phyloP scores from a whole-genome alignment of 2,329 filamentous ascomycete species.

The Coniella lustricola region DNA sequence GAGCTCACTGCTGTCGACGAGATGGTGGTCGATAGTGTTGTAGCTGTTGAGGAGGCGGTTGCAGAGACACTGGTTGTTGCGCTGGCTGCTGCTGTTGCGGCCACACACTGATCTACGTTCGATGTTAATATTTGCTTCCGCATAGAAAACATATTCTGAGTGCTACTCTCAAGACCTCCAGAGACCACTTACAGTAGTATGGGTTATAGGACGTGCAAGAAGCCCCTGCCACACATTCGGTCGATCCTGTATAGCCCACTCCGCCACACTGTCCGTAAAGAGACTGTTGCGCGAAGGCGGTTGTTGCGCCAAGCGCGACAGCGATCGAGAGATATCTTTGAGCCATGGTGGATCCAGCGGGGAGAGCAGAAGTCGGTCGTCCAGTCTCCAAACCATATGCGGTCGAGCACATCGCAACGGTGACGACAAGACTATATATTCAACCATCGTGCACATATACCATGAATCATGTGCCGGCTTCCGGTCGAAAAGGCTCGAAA shows the following conservation, averaged over 20 bases:
- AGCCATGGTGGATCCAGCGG: neutral
- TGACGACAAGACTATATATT: neutral
- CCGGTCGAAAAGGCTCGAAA: neutral
- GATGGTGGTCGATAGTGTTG: neutral
- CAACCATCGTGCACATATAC: neutral
- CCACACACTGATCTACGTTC: slow-evolving; percentile 4
- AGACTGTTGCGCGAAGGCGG: slow-evolving; percentile 17
- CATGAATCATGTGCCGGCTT: neutral
- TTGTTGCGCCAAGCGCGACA: neutral
- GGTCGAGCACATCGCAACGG: too few relatives aligned
- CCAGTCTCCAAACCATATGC: too few relatives aligned
- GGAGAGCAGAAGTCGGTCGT: too few relatives aligned
- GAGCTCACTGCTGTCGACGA: neutral
- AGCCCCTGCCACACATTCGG: slow-evolving; percentile 5
- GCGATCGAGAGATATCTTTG: neutral
- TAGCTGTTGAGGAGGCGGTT: neutral
- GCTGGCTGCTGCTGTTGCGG: neutral
- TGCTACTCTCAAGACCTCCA: too few relatives aligned
- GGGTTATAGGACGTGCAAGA: slow-evolving; percentile 8
- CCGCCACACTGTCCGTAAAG: slow-evolving; percentile 14
- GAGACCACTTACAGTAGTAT: slow-evolving; percentile 6
- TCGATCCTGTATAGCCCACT: slow-evolving; percentile 10
- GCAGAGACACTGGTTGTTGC: neutral
- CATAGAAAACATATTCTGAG: neutral
- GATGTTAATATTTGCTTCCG: too few relatives aligned